These are phyloP conservation scores for Cicer bijugum DNA, from an alignment of 306 rosid species.

Conservation along the genomic window DNA sequence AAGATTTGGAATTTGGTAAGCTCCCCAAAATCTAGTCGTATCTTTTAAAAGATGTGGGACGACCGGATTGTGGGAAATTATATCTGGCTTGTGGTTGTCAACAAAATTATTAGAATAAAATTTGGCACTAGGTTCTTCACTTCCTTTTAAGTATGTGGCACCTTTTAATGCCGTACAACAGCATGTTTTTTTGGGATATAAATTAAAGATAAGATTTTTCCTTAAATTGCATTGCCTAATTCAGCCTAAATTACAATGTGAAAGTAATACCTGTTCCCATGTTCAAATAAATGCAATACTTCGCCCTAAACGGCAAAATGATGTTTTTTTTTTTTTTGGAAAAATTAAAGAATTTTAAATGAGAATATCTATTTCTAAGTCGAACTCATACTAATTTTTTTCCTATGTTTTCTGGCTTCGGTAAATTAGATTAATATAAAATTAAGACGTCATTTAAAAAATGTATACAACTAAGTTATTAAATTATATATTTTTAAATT, in stretches of 20 bases:
- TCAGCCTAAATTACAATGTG: slow-evolving; percentile 1
- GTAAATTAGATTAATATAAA: background rate
- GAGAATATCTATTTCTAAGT: background rate
- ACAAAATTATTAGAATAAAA: slow-evolving; percentile 22
- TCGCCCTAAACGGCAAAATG: slow-evolving; percentile 29
- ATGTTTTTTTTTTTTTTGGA: background rate
- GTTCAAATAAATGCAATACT: slow-evolving; percentile 23
- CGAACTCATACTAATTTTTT: background rate
- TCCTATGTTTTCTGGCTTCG: background rate
- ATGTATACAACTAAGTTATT: too few species aligned
- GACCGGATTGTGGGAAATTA: slow-evolving; percentile 11
- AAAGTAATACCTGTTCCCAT: background rate
- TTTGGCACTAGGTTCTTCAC: slow-evolving; percentile 36
- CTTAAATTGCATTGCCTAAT: slow-evolving; percentile 38
- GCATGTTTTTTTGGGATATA: background rate
- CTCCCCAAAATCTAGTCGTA: slow-evolving; percentile 41
- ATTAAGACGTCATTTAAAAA: background rate
- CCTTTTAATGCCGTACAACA: background rate
- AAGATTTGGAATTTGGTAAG: slow-evolving; percentile 30
- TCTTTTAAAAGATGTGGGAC: slow-evolving; percentile 41
- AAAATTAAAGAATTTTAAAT: background rate
- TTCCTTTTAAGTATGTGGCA: slow-evolving; percentile 49
- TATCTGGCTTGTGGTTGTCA: background rate
- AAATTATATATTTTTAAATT: too few species aligned
- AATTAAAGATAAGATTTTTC: slow-evolving; percentile 35